phyloP scores from a whole-genome alignment of 1,284 basidiomycete species.

The Microbotryomycetes sp. region DNA sequence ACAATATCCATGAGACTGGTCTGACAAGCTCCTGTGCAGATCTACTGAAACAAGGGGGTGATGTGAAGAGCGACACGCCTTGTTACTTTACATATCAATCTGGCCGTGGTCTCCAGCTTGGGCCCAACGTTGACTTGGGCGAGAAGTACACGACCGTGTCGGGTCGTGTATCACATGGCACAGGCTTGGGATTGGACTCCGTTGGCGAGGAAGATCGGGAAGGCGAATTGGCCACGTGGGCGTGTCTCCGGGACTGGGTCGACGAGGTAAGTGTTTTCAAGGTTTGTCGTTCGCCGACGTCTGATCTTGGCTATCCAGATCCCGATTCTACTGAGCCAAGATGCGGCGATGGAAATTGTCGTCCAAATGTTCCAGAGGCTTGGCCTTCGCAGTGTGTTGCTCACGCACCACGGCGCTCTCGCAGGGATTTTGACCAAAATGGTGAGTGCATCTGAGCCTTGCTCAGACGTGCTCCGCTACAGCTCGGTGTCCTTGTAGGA shows the following conservation, averaged over 20 bases:
- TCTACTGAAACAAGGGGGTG: background rate
- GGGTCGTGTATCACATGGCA: background rate
- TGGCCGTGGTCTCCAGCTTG: background rate
- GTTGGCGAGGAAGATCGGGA: background rate
- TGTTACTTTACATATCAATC: constrained; percentile 13
- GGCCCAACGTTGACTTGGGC: background rate
- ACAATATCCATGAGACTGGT: background rate
- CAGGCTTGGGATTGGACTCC: background rate
- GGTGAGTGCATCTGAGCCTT: constrained; percentile 1
- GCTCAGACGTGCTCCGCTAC: background rate
- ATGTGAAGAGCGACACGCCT: constrained; percentile 9
- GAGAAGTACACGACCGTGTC: too few species aligned
- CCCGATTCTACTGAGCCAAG: constrained; percentile 25
- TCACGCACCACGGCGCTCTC: constrained; percentile 18
- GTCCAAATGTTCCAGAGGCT: constrained; percentile 35
- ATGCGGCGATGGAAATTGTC: constrained; percentile 34
- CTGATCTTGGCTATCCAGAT: constrained; percentile 6
- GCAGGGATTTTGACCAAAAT: constrained; percentile 27
- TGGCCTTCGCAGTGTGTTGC: constrained; percentile 24
- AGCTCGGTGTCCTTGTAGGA: constrained; percentile 1
- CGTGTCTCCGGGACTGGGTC: constrained; percentile 28
- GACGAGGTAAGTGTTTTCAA: constrained; percentile 23
- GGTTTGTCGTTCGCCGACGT: background rate
- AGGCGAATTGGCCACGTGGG: background rate
- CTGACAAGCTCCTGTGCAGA: constrained; percentile 6